A percentile compares a stretch with the other conserved stretches of the same genome.
Conservation (phyloP, 2,329 filamentous ascomycete genomes). For the Fusarium longipes region DNA sequence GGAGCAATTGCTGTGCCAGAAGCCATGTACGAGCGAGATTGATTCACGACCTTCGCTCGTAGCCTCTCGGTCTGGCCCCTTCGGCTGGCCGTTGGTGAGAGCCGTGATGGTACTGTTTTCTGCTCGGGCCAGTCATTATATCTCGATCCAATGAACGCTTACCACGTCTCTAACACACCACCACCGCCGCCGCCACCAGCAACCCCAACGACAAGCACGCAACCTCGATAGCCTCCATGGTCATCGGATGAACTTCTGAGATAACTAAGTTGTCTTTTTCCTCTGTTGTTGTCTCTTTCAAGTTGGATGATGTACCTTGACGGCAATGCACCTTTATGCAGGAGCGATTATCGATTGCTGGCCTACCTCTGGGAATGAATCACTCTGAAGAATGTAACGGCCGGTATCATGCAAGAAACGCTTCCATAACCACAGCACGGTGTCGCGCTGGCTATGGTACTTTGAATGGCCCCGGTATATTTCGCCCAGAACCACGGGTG, state of each 20-base stretch:
- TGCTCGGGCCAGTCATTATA: constrained; percentile 39
- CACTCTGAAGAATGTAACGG: constrained; percentile 35
- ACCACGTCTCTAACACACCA: constrained; percentile 53
- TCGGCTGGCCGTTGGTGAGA: too few relatives aligned
- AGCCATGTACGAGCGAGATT: constrained; percentile 36
- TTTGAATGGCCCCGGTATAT: constrained; percentile 36
- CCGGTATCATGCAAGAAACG: constrained; percentile 32
- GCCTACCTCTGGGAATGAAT: constrained; percentile 4
- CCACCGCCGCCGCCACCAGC: constrained; percentile 44
- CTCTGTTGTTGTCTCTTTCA: constrained; percentile 22
- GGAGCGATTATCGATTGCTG: constrained; percentile 2
- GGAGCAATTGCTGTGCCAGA: constrained; percentile 15
- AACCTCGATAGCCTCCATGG: constrained; percentile 34
- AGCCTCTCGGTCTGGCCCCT: constrained; percentile 11
- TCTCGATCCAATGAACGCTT: constrained; percentile 50
- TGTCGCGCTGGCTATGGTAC: constrained; percentile 21
- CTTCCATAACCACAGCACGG: constrained; percentile 27
- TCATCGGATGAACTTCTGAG: constrained; percentile 34
- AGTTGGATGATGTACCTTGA: constrained; percentile 4
- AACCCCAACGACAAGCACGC: constrained; percentile 37
- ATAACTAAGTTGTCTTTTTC: constrained; percentile 14
- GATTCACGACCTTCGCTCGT: constrained; percentile 22
- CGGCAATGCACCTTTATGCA: constrained; percentile 12
- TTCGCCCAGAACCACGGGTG: constrained; percentile 39
- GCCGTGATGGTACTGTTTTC: constrained; percentile 36